phyloP scores from a whole-genome alignment of 2,329 filamentous ascomycete species.

The Colletotrichum sublineola region DNA sequence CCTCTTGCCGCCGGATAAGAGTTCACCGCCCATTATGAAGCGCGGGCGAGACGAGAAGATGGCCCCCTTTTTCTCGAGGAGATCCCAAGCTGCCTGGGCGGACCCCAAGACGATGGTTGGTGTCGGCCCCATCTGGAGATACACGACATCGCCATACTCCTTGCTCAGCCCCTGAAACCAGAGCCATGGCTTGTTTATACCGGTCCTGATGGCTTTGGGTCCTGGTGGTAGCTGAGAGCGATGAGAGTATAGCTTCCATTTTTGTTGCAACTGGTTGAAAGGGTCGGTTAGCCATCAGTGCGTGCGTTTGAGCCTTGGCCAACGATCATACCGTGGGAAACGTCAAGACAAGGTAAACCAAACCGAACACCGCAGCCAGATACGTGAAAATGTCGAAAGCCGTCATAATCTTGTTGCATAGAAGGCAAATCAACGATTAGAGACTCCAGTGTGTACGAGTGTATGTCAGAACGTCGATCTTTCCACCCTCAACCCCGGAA shows the following conservation, averaged over 20 bases:
- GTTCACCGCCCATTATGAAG: constrained; percentile 61
- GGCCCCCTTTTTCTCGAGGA: constrained; percentile 58
- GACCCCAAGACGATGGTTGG: constrained; percentile 59
- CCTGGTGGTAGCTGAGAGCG: constrained; percentile 56
- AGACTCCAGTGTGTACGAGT: background rate
- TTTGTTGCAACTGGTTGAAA: constrained; percentile 50
- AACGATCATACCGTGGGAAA: constrained; percentile 46
- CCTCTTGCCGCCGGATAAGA: constrained; percentile 56
- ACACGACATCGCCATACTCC: constrained; percentile 58
- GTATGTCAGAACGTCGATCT: no score
- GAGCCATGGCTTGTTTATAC: constrained; percentile 56
- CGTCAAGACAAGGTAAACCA: constrained; percentile 47
- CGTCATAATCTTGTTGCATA: background rate
- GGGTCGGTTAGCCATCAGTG: constrained; percentile 1
- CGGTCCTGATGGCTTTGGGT: constrained; percentile 53
- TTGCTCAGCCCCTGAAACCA: constrained; percentile 57
- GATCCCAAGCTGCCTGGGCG: constrained; percentile 58
- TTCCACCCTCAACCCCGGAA: no score
- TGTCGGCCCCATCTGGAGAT: constrained; percentile 57
- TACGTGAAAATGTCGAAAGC: constrained; percentile 39
- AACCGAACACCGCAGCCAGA: constrained; percentile 40
- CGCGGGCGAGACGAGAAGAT: constrained; percentile 60
- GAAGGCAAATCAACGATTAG: background rate
- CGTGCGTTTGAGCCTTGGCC: background rate
- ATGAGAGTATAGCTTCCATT: constrained; percentile 56